Base-by-base conservation (phyloP, 371 early-diverging fungal species). In the Synchytrium microbalum region DNA sequence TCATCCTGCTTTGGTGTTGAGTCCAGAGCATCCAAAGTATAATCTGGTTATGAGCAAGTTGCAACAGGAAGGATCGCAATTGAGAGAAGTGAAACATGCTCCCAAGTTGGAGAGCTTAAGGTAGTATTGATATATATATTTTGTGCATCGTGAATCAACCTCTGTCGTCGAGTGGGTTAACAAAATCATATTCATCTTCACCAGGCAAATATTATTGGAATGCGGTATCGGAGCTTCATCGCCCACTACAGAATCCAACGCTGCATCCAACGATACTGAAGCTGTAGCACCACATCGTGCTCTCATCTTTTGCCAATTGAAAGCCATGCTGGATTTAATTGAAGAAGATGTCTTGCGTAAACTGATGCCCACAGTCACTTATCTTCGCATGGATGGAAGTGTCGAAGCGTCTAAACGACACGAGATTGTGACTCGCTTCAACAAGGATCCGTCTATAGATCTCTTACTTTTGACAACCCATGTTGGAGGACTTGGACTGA, bases 401-500 rank as follows among this genome's bases (percentile, higher is more conserved):
- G 90, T 95, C 0, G 93, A 94, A 66, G 78, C 91, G 0, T 81
- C 77, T 25, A 79, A 85, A 56, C 90, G 99, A 23, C 91, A 93
- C 65, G 92, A 87, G 0, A 84, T 99, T 64, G 98, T 96, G 14
- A 85, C 86, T 56, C 85, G 86, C 69, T 99, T 99, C 83, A 99
- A 99, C 72, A 83, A 87, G 0, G 96, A 95, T 72, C 93, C 96
- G 0, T 88, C 90, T n/a, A 95, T 96, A 66, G 95, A 93, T 69
- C 87, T 95, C 2, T 76, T 99, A 33, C 79, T 99, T 26, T 77
- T 99, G 56, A 99, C 99, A 28, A 99, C 99, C 0, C 91, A 90
- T 60, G 96, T 98, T 19, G 99, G 99, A 71, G 99, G 99, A 1
- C 80, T 99, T 8, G 99, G 99, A 1, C 83, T 99, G 2, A 99